A percentile compares a stretch with the other conserved stretches of the same genome.
Conservation (phyloP, 2,329 filamentous ascomycete species). For the Ophiostoma novo-ulmi region DNA sequence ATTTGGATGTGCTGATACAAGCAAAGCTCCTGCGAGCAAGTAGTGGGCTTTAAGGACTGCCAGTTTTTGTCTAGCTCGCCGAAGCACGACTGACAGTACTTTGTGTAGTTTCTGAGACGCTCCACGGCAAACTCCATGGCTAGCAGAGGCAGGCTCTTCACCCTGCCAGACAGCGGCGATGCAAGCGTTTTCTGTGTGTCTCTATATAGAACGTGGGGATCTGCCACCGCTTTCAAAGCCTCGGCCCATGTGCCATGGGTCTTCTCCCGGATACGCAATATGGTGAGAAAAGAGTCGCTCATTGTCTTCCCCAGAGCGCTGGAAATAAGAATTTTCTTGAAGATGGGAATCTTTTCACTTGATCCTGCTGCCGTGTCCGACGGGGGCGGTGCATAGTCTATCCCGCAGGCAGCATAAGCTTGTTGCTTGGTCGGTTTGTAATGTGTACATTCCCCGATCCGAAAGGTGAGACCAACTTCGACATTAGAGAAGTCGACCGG, state of each 20-base stretch:
- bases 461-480: conserved; percentile 45
- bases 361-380: conserved; percentile 1
- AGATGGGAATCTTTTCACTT: conserved; percentile 26
- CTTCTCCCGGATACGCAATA: conserved; percentile 56
- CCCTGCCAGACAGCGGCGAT: neutral
- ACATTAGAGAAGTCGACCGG: conserved; percentile 39
- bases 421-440: conserved; percentile 62
- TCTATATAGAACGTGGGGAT: neutral
- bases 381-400: neutral
- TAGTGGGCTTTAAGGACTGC: conserved; percentile 68
- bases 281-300: conserved; percentile 56
- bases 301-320: conserved; percentile 64
- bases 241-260: conserved; percentile 59
- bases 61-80: conserved; percentile 59
- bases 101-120: conserved; percentile 72
- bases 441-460: conserved; percentile 62
- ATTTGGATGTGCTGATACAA: conserved; percentile 82
- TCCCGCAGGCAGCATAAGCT: conserved; percentile 35
- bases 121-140: conserved; percentile 72
- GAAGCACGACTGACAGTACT: conserved; percentile 85
- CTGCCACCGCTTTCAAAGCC: conserved; percentile 36
- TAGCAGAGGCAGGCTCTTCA: conserved; percentile 47
- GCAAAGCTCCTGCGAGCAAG: conserved; percentile 71
- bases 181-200: neutral
- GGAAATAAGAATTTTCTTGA: conserved; percentile 64